Base-by-base conservation (phyloP, 2,329 filamentous ascomycete species). In the Scopulariopsis brevicaulis region DNA sequence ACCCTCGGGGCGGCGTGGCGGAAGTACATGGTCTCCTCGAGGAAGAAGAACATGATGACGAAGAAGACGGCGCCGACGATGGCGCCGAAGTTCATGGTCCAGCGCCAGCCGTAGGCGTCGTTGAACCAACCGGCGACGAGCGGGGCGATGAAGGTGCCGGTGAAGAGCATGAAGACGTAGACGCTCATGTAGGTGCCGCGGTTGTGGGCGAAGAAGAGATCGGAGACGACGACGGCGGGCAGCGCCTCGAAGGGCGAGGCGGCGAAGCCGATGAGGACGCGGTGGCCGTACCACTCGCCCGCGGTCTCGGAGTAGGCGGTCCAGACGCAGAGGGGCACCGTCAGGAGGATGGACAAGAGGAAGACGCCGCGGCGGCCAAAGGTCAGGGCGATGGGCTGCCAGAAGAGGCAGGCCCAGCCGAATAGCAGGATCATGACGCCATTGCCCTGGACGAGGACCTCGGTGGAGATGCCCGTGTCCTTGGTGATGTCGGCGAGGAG, bases 21-120 rank as follows among this genome's bases (percentile, higher is more conserved):
- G 55, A 71, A 66, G 64, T 77, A 82, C 64, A 80, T 83, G 5
- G 81, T 83, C 66, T 84, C 82, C 65, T 84, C 82, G 72, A 83
- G 76, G 65, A 78, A 76, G 63, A 84, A 78, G 68, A 82, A 83
- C 1, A 79, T 67, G 61, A 81, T 73, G 20, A 83, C 63, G 43
- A 79, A 76, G 11, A 69, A 71, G 1, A 76, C 66, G 1, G 68
- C 78, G 3, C 70, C 66, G 61, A 84, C 74, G 32, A 85, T 82
- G 4, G 80, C 77, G 37, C 75, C 76, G 71, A 78, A 82, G 57
- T 69, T 64, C 59, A 71, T 65, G 22, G 65, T 65, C 75, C 77
- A 81, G 57, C 72, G 60, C 77, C 77, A 81, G 2, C 76, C 76
- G 60, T 72, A 70, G 1, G 70, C 71, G 50, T 79, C 72, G 43